Evolutionary conservation across 225 moss, liverwort and hornwort genomes (phyloP), one percentile per base, ranked within the genome.

Genomic region (Pseudisothecium myosuroides): DNA sequence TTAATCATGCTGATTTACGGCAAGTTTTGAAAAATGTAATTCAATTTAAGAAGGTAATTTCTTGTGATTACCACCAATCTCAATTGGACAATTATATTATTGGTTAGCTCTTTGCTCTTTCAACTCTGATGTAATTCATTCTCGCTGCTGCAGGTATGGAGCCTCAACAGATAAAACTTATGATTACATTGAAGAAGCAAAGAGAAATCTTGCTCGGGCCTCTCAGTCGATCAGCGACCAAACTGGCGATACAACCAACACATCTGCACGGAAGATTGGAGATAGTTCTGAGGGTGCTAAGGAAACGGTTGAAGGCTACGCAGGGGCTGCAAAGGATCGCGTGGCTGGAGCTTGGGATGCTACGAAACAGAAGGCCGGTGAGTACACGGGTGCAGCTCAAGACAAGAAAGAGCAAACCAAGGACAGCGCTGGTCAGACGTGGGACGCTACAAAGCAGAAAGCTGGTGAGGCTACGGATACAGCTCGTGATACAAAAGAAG

Each of bases 171-270:
- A 94, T 9, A 83, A 69, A 32, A 91, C 94, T 5, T 92, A 91
- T 16, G 79, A 76, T 58, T 92, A 94, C 43, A 94, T 92, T 36
- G 91, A 92, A 80, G 92, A 94, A 56, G 92, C 94, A 10, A 92
- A 89, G 90, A 90, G 72, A 87, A 94, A 89, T 7, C 89, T 94
- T 23, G 80, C 83, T 14, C 81, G 76, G 43, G 93, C 94, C 7
- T 54, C 91, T 20, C 32, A 74, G 43, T 83, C 88, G 34, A 63
- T 88, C 34, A 88, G 74, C 18, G 41, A 75, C 4, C 26, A 88
- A 16, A 65, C 88, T 32, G 66, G 13, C 27, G 82, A 83, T 12
- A 63, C 86, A 80, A 34, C 56, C 10, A 81, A 92, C 8, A 17
- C 17, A 32, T 73, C 76, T 28, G 76, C 89, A 41, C 66, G 17